These are phyloP conservation scores for Wallacemonas sp. DNA, from an alignment of 208 protist species.

Conservation along the genomic window DNA sequence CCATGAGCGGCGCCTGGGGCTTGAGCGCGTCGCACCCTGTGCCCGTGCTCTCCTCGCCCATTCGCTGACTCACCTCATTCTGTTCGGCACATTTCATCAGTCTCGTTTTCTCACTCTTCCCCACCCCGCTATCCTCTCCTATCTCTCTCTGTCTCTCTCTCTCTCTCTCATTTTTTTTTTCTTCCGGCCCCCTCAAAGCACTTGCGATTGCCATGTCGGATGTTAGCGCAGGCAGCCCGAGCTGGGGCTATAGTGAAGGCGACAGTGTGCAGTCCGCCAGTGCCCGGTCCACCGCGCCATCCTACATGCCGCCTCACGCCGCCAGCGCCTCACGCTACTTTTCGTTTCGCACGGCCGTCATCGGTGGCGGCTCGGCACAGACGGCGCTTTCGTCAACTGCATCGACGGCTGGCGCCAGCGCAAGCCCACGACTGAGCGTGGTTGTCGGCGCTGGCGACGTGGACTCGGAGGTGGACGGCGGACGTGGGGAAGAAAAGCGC, in stretches of 20 bases:
- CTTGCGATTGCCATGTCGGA: neutral
- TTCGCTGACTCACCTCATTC: no score
- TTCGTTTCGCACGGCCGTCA: slow-evolving; percentile 4
- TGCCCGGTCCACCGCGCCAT: slow-evolving; percentile 7
- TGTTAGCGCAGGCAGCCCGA: neutral
- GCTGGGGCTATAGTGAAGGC: neutral
- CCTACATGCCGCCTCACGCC: neutral
- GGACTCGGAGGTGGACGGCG: slow-evolving; percentile 3
- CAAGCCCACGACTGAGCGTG: neutral
- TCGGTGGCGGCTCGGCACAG: neutral
- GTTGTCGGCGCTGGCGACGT: slow-evolving; percentile 5
- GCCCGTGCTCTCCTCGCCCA: no score
- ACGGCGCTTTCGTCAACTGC: neutral
- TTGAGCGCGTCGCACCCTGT: no score
- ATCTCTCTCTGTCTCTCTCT: no score
- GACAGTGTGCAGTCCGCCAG: slow-evolving; percentile 13
- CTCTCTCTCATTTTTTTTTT: neutral
- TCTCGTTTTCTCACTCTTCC: no score
- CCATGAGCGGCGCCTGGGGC: no score
- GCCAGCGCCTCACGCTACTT: neutral
- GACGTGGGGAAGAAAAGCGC: neutral
- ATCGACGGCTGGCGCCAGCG: neutral
- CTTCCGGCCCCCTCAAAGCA: neutral
- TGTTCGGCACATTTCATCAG: no score
- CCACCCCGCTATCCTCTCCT: no score